Percentiles rank a stretch among this genome's conserved stretches.
These are phyloP conservation scores for Corymbia maculata DNA, from an alignment of 345 rosid species.

Conservation along the genomic window DNA sequence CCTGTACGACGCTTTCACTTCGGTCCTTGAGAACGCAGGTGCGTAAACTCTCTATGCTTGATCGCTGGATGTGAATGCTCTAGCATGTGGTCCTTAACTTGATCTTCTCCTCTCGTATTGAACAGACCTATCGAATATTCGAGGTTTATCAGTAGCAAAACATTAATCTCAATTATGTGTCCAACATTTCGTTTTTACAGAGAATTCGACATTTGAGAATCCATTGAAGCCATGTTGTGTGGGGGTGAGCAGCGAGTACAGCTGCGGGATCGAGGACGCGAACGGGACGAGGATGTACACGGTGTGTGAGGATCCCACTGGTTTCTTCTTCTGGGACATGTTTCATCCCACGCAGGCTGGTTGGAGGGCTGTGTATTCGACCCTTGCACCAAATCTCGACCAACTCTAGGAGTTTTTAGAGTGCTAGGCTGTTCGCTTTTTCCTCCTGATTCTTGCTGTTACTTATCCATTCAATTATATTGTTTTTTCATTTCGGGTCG, in stretches of 20 bases:
- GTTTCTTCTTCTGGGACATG: conserved; percentile 27
- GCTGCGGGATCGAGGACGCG: conserved; percentile 2
- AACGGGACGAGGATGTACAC: conserved; percentile 12
- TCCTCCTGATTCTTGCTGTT: background rate
- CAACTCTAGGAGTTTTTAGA: background rate
- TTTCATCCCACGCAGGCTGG: conserved; percentile 30
- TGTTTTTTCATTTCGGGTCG: background rate
- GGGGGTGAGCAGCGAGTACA: background rate
- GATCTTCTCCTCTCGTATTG: background rate
- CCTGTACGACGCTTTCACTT: conserved; percentile 48
- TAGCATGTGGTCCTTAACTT: background rate
- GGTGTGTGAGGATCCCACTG: conserved; percentile 12
- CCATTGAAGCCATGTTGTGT: conserved; percentile 35
- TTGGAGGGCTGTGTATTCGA: conserved; percentile 19
- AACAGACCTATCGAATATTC: background rate
- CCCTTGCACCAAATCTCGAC: conserved; percentile 8
- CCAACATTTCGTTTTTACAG: background rate
- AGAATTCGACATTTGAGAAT: conserved; percentile 23
- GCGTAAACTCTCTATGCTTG: background rate
- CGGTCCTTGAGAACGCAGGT: conserved; percentile 21
- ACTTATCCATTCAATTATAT: background rate
- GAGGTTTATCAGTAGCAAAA: background rate
- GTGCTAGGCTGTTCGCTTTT: background rate
- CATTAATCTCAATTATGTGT: background rate
- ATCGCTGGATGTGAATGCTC: background rate